phyloP scores from a whole-genome alignment of 129 eudicot species.

The Flaveria trinervia region DNA sequence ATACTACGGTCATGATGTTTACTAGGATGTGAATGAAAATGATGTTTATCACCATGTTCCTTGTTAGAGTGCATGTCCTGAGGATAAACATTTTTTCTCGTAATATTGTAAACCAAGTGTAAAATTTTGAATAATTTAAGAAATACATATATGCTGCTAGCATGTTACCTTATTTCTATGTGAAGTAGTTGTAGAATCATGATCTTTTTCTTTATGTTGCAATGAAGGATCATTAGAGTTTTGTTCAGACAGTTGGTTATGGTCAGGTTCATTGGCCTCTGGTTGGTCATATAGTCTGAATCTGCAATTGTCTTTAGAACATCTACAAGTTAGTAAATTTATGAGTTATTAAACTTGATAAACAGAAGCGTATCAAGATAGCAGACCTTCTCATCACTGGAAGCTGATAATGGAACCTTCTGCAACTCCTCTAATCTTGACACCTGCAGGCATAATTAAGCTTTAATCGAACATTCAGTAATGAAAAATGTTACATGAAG shows the following conservation, averaged over 20 bases:
- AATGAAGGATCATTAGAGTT: conserved; percentile 18
- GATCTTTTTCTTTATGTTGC: conserved; percentile 47
- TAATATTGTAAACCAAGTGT: no score
- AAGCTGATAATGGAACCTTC: conserved; percentile 43
- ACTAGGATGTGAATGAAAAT: conserved; percentile 28
- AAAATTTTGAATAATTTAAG: no score
- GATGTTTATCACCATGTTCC: conserved; percentile 39
- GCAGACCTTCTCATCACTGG: conserved; percentile 60
- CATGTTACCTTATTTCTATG: conserved; percentile 52
- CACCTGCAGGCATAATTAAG: conserved; percentile 49
- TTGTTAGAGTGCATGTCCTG: conserved; percentile 44
- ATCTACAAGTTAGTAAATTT: conserved; percentile 34
- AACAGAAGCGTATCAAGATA: not conserved
- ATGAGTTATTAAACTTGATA: not conserved
- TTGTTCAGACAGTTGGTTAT: conserved; percentile 43
- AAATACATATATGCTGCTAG: not conserved
- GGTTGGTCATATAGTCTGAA: conserved; percentile 45
- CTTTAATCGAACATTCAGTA: not conserved
- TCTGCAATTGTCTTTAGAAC: conserved; percentile 58
- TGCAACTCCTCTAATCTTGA: conserved; percentile 60
- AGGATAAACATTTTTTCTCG: conserved; percentile 5
- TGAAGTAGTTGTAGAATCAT: conserved; percentile 38
- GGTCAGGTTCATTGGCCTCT: conserved; percentile 48
- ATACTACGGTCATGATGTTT: conserved; percentile 39
- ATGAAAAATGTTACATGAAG: not conserved